A percentile compares a stretch with the other conserved stretches of the same genome.
These are phyloP conservation scores for Myriosclerotinia scirpicola DNA, from an alignment of 2,329 filamentous ascomycete genomes.

Conservation along the genomic window DNA sequence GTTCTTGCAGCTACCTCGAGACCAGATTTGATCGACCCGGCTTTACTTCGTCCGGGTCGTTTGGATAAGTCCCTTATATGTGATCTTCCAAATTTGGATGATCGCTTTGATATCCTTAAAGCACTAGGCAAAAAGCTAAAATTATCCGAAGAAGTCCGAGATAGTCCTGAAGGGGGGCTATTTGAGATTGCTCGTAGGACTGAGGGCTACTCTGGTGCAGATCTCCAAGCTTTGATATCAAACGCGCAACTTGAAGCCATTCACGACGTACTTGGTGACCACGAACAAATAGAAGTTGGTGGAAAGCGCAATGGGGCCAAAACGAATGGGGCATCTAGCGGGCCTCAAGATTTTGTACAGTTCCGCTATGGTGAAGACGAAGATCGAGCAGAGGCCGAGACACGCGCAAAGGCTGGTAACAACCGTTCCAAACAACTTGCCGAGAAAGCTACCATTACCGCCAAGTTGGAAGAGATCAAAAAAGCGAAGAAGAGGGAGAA, in stretches of 20 bases:
- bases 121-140: slow-evolving; percentile 82
- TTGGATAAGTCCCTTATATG: slow-evolving; percentile 92
- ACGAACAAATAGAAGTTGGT: slow-evolving; percentile 45
- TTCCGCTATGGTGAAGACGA: slow-evolving; percentile 74
- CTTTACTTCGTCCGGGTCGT: slow-evolving; percentile 84
- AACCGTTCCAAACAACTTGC: slow-evolving; percentile 59
- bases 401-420: slow-evolving; percentile 46
- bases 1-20: slow-evolving; percentile 91
- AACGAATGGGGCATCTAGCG: slow-evolving; percentile 35
- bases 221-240: slow-evolving; percentile 91
- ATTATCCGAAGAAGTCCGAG: slow-evolving; percentile 62
- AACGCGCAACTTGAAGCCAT: slow-evolving; percentile 97
- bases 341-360: slow-evolving; percentile 66
- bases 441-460: slow-evolving; percentile 73
- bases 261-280: slow-evolving; percentile 79
- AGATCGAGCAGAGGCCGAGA: slow-evolving; percentile 46
- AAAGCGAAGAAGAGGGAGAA: slow-evolving; percentile 54
- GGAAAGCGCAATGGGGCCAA: slow-evolving; percentile 32
- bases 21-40: slow-evolving; percentile 94
- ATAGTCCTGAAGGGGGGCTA: slow-evolving; percentile 22
- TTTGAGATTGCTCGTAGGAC: slow-evolving; percentile 74
- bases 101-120: slow-evolving; percentile 83
- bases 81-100: slow-evolving; percentile 77
- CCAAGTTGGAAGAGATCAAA: slow-evolving; percentile 82
- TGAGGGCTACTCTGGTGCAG: slow-evolving; percentile 89